Conservation (phyloP, 345 rosid genomes). For the Populus tremula region DNA sequence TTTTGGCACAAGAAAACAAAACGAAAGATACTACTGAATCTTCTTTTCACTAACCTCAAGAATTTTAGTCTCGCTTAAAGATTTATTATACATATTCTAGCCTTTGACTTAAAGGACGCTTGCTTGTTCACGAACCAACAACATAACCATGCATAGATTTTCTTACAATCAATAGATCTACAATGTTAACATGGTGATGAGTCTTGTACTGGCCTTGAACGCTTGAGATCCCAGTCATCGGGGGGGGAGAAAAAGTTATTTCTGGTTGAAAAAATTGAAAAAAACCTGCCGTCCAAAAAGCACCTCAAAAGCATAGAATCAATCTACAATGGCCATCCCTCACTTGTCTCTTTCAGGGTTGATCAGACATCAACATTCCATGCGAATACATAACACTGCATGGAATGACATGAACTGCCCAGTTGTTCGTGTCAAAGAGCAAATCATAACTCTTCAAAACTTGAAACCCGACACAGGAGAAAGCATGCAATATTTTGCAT, state of each 20-base stretch:
- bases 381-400: neutral
- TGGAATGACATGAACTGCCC: neutral
- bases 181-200: too few species aligned
- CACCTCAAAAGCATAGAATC: neutral
- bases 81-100: too few species aligned
- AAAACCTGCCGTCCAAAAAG: neutral
- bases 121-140: too few species aligned
- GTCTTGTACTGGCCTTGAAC: too few species aligned
- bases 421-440: neutral
- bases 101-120: too few species aligned
- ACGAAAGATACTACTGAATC: neutral
- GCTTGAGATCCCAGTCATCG: too few species aligned
- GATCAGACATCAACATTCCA: neutral
- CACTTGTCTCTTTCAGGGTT: neutral
- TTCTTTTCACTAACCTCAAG: neutral
- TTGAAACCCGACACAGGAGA: neutral
- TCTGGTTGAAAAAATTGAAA: too few species aligned
- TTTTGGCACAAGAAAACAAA: neutral
- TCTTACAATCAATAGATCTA: too few species aligned
- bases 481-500: neutral
- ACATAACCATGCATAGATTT: too few species aligned
- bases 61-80: neutral
- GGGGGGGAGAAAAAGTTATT: too few species aligned
- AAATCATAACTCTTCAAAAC: neutral
- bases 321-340: neutral